phyloP scores from a whole-genome alignment of 1,284 basidiomycete species.

The Puccinia novopanici region DNA sequence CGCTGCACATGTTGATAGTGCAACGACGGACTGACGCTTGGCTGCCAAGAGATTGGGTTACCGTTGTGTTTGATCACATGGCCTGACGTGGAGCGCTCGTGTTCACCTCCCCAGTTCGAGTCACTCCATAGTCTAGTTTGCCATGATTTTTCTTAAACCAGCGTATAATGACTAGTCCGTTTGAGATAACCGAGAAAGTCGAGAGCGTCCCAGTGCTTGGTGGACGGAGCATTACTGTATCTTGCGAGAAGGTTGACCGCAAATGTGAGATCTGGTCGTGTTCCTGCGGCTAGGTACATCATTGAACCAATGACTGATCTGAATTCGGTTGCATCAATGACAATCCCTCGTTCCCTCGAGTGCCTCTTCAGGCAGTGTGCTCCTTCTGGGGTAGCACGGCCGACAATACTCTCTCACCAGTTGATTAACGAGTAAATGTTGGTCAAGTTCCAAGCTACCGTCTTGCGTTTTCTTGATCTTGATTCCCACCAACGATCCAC shows the following conservation, averaged over 20 bases:
- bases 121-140: neutral
- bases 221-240: neutral
- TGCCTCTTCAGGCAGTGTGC: neutral
- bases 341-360: neutral
- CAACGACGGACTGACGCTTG: neutral
- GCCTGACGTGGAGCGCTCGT: neutral
- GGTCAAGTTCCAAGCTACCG: too few relatives aligned
- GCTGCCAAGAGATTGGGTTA: neutral
- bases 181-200: neutral
- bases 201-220: conserved; percentile 9
- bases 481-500: too few relatives aligned
- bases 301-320: neutral
- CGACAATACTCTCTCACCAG: too few relatives aligned
- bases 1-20: neutral
- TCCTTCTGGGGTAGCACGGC: too few relatives aligned
- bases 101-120: neutral
- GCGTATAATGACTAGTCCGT: neutral
- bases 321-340: neutral
- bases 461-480: too few relatives aligned
- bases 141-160: neutral
- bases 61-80: neutral
- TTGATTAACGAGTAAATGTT: too few relatives aligned
- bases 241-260: conserved; percentile 5
- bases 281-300: neutral
- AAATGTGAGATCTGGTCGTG: conserved; percentile 1